Conservation (phyloP, 768 basidiomycete species). For the Asterophora lycoperdoides region DNA sequence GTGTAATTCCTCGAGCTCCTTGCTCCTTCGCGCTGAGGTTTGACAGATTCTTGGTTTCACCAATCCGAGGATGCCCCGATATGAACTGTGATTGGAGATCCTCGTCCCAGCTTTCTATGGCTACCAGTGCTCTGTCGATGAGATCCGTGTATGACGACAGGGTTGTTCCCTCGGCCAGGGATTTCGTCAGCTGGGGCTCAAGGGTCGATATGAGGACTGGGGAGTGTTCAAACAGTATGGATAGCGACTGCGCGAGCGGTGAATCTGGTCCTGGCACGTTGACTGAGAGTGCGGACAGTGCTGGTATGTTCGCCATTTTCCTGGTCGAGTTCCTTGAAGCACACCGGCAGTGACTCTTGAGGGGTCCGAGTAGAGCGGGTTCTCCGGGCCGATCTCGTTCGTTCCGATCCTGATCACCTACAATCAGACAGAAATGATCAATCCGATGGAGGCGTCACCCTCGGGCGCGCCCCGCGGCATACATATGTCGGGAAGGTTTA, state of each 20-base stretch:
- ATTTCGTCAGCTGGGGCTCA: slow-evolving; percentile 42
- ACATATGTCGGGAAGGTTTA: too few relatives aligned
- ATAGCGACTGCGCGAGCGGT: slow-evolving; percentile 28
- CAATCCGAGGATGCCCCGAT: slow-evolving; percentile 85
- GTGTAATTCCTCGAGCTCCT: slow-evolving; percentile 40
- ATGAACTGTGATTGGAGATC: slow-evolving; percentile 60
- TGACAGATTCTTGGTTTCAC: slow-evolving; percentile 73
- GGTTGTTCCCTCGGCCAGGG: slow-evolving; percentile 22
- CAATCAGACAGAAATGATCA: not conserved
- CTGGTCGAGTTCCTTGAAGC: too few relatives aligned
- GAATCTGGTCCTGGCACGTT: slow-evolving; percentile 29
- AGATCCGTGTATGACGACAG: slow-evolving; percentile 47
- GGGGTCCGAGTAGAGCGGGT: too few relatives aligned
- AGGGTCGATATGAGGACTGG: slow-evolving; percentile 45
- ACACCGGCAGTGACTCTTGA: too few relatives aligned
- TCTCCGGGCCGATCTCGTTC: not conserved
- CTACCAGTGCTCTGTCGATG: slow-evolving; percentile 47
- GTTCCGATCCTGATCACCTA: slow-evolving; percentile 3
- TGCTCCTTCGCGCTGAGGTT: slow-evolving; percentile 79
- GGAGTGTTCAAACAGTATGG: slow-evolving; percentile 50
- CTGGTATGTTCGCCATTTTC: slow-evolving; percentile 29
- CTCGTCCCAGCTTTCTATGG: slow-evolving; percentile 51
- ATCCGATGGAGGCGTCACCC: too few relatives aligned
- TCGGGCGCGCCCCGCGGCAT: too few relatives aligned
- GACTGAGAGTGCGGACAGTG: slow-evolving; percentile 29